A percentile compares a stretch with the other conserved stretches of the same genome.
Evolutionary conservation across 75 land plant genomes (phyloP).

Genomic region (Picea glauca): DNA sequence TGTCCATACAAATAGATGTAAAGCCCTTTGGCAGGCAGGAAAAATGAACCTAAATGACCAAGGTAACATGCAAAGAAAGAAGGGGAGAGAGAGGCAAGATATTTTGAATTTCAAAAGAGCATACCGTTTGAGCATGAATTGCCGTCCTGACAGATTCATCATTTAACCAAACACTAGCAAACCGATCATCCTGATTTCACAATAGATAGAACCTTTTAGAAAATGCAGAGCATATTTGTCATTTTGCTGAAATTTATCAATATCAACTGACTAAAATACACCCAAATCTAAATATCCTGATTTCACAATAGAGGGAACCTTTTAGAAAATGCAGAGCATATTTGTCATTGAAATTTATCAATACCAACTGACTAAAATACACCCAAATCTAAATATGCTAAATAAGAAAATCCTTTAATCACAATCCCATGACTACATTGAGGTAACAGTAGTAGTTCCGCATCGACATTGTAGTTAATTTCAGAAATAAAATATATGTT

Average conservation of each 20-base stretch:
- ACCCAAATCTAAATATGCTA: background rate
- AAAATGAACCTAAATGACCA: too few species aligned
- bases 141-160: slow-evolving; percentile 71
- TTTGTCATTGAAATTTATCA: background rate
- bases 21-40: too few species aligned
- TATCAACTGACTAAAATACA: background rate
- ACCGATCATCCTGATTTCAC: slow-evolving; percentile 51
- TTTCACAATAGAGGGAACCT: background rate
- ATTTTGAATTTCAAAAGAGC: slow-evolving; percentile 2
- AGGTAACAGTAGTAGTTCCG: background rate
- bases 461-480: background rate
- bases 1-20: too few species aligned
- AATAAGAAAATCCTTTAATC: background rate
- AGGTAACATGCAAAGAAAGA: background rate
- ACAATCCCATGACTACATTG: background rate
- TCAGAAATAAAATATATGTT: background rate
- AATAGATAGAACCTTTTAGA: background rate
- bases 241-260: background rate
- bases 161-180: slow-evolving; percentile 77
- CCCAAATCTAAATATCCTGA: slow-evolving; percentile 25
- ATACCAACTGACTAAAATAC: background rate
- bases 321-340: background rate
- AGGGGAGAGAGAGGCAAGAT: background rate
- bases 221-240: background rate
- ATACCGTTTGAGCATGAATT: slow-evolving; percentile 70